These are phyloP conservation scores for Malus domestica DNA, from an alignment of 306 rosid species.

Conservation along the genomic window ASM211411v1 NC_041789.1:27404001-27404500, in stretches of 20 bases:
- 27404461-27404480: constrained; percentile 69
- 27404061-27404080: not conserved
- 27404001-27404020: not conserved
- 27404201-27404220: not conserved
- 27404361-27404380: constrained; percentile 95
- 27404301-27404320: constrained; percentile 88
- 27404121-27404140: not conserved
- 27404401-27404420: constrained; percentile 70
- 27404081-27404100: too few relatives aligned
- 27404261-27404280: not conserved
- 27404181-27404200: not conserved
- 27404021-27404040: not conserved
- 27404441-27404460: constrained; percentile 79
- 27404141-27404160: not conserved
- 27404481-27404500: not conserved
- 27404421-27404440: constrained; percentile 65
- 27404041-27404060: not conserved
- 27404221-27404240: not conserved
- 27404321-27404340: constrained; percentile 90
- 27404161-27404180: not conserved
- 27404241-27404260: not conserved
- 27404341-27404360: constrained; percentile 72
- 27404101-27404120: not conserved
- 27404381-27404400: constrained; percentile 91
- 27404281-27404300: constrained; percentile 49